Evolutionary conservation across 1,284 basidiomycete species (phyloP), one percentile per base, ranked within the genome.

Genomic region (Schizophyllum commune): DNA sequence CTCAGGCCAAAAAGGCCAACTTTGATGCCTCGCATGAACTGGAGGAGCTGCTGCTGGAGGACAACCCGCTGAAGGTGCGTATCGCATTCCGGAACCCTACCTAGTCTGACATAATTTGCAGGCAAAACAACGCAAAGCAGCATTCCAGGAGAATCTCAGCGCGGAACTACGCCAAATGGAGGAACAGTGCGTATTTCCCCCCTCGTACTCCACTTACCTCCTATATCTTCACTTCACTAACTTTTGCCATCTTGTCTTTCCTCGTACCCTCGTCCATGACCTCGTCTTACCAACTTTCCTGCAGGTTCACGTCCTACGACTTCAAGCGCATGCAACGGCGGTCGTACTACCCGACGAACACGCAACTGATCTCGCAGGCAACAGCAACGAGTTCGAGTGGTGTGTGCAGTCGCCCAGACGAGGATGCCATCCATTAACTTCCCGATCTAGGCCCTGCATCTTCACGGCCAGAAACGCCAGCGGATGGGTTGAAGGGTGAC

Each of bases 11-110:
- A 77, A 96, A 96, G 74, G 94, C 96, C 20, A 98, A 99, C 74
- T 99, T 98, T 72, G 96, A 99, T 71, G 96, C 96, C n/a, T 97
- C 96, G 15, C 96, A 98, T 72, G 96, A 99, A 74, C 76, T 99
- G 34, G 96, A 99, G 71, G 96, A 99, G 76, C 78, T 99, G 52
- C 73, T 99, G 39, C 77, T 99, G 9, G 96, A 98, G 74, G 96
- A 98, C 71, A 98, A 99, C 70, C 96, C 96, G 56, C 79, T 98
- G 60, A 98, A 98, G 73, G 39, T 47, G 17, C 39, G 39, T 47
- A 27, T 27, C 27, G 27, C 5, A 5, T 27, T 27, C 27, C 27
- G 27, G 5, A 27, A 27, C 27, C 27, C 27, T 27, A 27, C 27
- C 3, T 13, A 47, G 2, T 13, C 39, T 47, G 39, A 47, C 39